A percentile compares a stretch with the other conserved stretches of the same genome.
Evolutionary conservation across 2,329 filamentous ascomycete genomes (phyloP).

Genomic region (Rhynchosporium graminicola): DNA sequence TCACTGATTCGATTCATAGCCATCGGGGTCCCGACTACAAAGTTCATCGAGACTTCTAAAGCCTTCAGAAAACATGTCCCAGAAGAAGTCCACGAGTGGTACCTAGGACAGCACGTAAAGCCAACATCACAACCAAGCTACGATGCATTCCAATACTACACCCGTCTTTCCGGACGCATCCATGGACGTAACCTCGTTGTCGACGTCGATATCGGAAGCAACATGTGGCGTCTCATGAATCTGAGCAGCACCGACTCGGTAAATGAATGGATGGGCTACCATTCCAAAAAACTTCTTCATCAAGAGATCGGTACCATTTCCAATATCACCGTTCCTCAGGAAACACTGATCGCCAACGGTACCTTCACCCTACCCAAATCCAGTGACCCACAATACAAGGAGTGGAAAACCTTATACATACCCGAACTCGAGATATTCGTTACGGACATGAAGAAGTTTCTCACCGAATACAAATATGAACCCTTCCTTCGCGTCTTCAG

Average conservation of each 20-base stretch:
- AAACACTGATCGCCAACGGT: slow-evolving; percentile 9
- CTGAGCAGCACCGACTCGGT: slow-evolving; percentile 15
- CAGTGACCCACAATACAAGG: background rate
- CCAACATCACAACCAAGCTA: background rate
- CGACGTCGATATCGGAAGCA: slow-evolving; percentile 23
- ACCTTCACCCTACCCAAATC: slow-evolving; percentile 14
- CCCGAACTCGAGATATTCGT: slow-evolving; percentile 18
- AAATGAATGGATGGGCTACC: slow-evolving; percentile 20
- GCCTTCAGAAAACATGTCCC: background rate
- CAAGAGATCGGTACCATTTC: background rate
- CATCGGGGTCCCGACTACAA: background rate
- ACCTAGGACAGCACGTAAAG: slow-evolving; percentile 17
- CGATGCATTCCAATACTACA: slow-evolving; percentile 21
- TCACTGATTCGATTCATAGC: background rate
- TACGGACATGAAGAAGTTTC: slow-evolving; percentile 19
- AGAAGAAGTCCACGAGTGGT: background rate
- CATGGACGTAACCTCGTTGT: slow-evolving; percentile 6
- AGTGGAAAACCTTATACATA: slow-evolving; percentile 12
- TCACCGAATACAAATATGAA: slow-evolving; percentile 11
- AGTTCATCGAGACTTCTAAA: background rate
- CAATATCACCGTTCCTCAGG: background rate
- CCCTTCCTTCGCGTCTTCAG: slow-evolving; percentile 26
- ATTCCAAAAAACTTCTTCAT: background rate
- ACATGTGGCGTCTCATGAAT: slow-evolving; percentile 18
- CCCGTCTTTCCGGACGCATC: slow-evolving; percentile 16